phyloP scores from a whole-genome alignment of 768 basidiomycete genomes.

The Pulveroboletus frians region DNA sequence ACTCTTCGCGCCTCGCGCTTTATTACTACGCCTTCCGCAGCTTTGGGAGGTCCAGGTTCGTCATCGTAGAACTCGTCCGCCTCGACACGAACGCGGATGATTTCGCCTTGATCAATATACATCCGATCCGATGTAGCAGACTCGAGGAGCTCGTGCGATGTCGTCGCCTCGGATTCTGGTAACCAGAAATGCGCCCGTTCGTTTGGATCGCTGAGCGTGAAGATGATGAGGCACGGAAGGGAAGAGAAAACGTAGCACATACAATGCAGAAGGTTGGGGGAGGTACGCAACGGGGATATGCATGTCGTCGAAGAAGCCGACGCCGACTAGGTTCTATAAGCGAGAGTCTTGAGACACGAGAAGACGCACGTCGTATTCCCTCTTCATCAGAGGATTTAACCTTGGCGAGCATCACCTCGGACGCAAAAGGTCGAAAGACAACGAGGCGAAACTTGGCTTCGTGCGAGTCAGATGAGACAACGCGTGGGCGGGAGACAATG shows the following conservation, averaged over 20 bases:
- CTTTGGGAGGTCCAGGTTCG: constrained; percentile 79
- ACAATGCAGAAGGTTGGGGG: constrained; percentile 81
- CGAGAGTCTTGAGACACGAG: not conserved
- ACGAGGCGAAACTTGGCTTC: constrained; percentile 85
- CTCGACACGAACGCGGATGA: constrained; percentile 74
- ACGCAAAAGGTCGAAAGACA: constrained; percentile 85
- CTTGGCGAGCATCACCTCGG: constrained; percentile 86
- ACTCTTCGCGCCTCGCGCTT: constrained; percentile 45
- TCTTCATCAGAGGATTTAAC: constrained; percentile 84
- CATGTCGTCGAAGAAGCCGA: constrained; percentile 94
- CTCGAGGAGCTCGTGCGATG: constrained; percentile 61
- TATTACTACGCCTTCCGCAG: constrained; percentile 60
- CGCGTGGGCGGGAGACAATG: not conserved
- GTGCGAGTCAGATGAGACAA: constrained; percentile 1
- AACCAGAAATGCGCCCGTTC: constrained; percentile 84
- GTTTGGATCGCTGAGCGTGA: constrained; percentile 60
- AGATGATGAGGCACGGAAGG: not conserved
- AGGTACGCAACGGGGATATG: constrained; percentile 77
- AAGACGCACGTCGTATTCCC: constrained; percentile 69
- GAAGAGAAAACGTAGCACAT: constrained; percentile 23
- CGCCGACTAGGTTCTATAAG: constrained; percentile 49
- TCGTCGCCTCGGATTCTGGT: constrained; percentile 50
- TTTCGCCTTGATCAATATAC: constrained; percentile 76
- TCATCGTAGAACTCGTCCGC: constrained; percentile 81
- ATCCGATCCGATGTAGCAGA: constrained; percentile 60